Conservation (phyloP, 2,329 filamentous ascomycete genomes). For the Pleurostoma richardsiae region DNA sequence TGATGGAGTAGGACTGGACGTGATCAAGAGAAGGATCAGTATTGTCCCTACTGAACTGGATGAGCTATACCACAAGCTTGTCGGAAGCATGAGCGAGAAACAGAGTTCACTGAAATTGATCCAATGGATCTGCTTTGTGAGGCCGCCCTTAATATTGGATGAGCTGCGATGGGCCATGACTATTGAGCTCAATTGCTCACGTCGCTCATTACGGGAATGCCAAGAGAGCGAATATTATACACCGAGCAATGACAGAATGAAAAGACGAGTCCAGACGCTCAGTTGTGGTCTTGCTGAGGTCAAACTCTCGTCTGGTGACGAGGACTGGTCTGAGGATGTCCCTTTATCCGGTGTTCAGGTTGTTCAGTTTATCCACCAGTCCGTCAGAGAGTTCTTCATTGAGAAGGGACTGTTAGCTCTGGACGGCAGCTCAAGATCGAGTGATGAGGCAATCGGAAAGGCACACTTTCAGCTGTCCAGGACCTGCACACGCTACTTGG, state of each 20-base stretch:
- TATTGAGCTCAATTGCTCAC: conserved; percentile 13
- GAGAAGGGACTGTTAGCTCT: conserved; percentile 12
- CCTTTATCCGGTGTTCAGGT: conserved; percentile 1
- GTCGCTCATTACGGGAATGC: conserved; percentile 14
- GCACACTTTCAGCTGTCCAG: conserved; percentile 15
- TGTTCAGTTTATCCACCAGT: conserved; percentile 27
- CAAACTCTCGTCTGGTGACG: no score
- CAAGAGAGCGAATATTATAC: conserved; percentile 11
- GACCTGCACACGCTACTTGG: conserved; percentile 17
- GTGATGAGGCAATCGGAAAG: no score
- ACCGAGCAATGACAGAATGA: no score
- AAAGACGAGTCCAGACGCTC: conserved; percentile 13
- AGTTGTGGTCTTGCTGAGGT: conserved; percentile 22
- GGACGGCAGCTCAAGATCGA: conserved; percentile 1
- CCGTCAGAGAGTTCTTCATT: conserved; percentile 25
- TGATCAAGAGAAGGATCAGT: conserved; percentile 16
- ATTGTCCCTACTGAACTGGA: conserved; percentile 15
- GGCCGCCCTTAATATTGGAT: conserved; percentile 13
- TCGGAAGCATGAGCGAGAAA: conserved; percentile 9
- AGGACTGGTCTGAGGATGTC: no score
- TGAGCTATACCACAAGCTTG: conserved; percentile 17
- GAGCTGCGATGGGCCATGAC: conserved; percentile 25
- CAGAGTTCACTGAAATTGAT: conserved; percentile 17
- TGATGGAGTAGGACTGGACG: conserved; percentile 1
- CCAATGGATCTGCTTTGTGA: conserved; percentile 25